Evolutionary conservation across 2,329 filamentous ascomycete species (phyloP).

Genomic region (Penicillium sp.): DNA sequence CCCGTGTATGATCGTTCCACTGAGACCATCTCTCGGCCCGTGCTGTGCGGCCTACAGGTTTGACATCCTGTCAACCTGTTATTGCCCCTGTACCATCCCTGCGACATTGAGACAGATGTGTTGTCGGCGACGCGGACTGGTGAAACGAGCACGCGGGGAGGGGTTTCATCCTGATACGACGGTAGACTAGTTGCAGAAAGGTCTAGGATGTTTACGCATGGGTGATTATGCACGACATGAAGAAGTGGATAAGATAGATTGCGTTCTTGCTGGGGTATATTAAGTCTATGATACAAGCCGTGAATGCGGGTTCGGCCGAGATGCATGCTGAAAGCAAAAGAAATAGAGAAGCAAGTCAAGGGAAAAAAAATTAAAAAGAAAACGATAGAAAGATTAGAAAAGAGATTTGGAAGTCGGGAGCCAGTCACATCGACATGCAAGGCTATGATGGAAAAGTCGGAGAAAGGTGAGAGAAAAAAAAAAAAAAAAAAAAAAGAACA

Average conservation of each 20-base stretch:
- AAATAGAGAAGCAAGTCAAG: constrained; percentile 13
- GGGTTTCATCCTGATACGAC: constrained; percentile 15
- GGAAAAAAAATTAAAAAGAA: constrained; percentile 6
- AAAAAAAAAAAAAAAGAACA: background rate
- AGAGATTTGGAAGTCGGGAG: constrained; percentile 11
- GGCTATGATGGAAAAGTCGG: constrained; percentile 2
- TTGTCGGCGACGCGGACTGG: background rate
- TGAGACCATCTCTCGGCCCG: background rate
- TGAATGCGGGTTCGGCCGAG: constrained; percentile 5
- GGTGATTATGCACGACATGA: constrained; percentile 24
- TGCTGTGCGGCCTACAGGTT: background rate
- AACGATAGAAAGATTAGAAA: constrained; percentile 6
- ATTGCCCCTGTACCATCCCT: background rate
- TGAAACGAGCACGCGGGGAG: constrained; percentile 17
- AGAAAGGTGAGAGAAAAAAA: background rate
- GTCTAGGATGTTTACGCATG: background rate
- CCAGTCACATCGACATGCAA: constrained; percentile 17
- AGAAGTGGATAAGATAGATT: constrained; percentile 14
- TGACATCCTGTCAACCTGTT: background rate
- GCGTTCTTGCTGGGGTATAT: constrained; percentile 36
- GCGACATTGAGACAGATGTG: background rate
- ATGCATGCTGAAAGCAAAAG: constrained; percentile 11
- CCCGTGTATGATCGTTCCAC: background rate
- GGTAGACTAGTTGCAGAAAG: background rate
- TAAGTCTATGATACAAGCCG: constrained; percentile 40